Evolutionary conservation across 148 eudicot species (phyloP), one percentile per base, ranked within the genome.

Genomic region (Vaccinium vitisidaea): DNA sequence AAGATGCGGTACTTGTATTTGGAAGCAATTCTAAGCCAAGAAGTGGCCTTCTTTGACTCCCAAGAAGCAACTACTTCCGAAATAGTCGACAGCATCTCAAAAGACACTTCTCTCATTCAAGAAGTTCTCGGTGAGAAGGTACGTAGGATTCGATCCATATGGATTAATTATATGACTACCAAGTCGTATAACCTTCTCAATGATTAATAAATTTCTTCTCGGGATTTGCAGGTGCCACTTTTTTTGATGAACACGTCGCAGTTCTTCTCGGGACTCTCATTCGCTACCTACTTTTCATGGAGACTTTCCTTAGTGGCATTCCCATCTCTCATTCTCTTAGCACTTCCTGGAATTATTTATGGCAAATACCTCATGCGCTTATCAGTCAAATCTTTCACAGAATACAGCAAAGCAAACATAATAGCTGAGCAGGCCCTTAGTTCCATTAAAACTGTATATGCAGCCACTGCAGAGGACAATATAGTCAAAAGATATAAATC

Each of bases 11-110:
- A 94, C 90, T 91, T 88, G 86, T 96, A 96, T 79, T 84, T 96
- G 87, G 99, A 94, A 89, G 95, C 99, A 48, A 88, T 96, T 65
- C 89, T 96, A 10, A 93, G 95, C 55, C 99, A 96, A 88, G 99
- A 96, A 80, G 97, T 93, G 25, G 98, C 97, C 0, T 94, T 96
- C 90, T 96, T 96, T 86, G 99, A 96, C 89, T 94, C 99, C 83
- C 98, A 96, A 89, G 98, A 93, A 90, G 98, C 95, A 71, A 92
- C 99, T 25, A 94, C 99, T 86, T 93, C 95, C 3, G 99, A 96
- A 84, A 87, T 94, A 85, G 90, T 92, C 1, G 92, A 94, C 77
- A 92, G 94, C 88, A 94, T 96, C 39, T 94, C 97, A 1, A 96
- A 93, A 88, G 99, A 94, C 74, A 89, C 97, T 84, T 88, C 90